Evolutionary conservation across 257 asterid species (phyloP).

Genomic region (Nicotiana sylvestris): DNA sequence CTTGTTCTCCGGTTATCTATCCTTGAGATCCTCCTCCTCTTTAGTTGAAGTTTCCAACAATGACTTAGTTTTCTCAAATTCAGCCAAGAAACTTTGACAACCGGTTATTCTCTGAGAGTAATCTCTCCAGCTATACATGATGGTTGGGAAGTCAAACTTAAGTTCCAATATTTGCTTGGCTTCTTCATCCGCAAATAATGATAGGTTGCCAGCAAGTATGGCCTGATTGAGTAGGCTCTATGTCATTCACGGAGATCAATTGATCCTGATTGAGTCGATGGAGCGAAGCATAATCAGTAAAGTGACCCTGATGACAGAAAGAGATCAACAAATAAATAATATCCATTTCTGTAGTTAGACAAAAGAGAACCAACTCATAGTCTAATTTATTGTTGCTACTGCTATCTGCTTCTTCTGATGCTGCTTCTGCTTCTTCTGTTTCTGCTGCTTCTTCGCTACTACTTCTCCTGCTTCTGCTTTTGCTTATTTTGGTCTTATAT

Average conservation of each 20-base stretch:
- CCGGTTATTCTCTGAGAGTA: background rate
- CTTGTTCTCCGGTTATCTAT: background rate
- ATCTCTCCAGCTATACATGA: background rate
- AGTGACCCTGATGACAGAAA: background rate
- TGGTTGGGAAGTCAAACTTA: background rate
- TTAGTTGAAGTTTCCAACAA: background rate
- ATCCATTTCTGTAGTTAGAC: background rate
- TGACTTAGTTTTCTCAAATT: background rate
- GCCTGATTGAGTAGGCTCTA: background rate
- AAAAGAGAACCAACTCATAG: background rate
- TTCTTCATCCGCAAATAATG: background rate
- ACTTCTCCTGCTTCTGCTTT: no score
- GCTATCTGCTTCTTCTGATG: no score
- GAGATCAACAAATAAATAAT: background rate
- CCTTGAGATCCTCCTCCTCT: background rate
- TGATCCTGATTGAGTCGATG: background rate
- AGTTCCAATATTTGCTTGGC: background rate
- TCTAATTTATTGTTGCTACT: background rate
- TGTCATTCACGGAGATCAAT: background rate
- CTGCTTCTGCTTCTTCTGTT: no score
- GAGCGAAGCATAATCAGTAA: background rate
- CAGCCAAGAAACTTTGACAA: background rate
- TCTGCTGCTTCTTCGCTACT: no score
- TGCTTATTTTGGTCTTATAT: no score
- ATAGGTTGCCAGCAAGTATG: background rate